Percentiles rank a stretch among this genome's conserved stretches.
These are phyloP conservation scores for Drechmeria coniospora DNA, from an alignment of 2,329 filamentous ascomycete species.

Conservation along the genomic window DNA sequence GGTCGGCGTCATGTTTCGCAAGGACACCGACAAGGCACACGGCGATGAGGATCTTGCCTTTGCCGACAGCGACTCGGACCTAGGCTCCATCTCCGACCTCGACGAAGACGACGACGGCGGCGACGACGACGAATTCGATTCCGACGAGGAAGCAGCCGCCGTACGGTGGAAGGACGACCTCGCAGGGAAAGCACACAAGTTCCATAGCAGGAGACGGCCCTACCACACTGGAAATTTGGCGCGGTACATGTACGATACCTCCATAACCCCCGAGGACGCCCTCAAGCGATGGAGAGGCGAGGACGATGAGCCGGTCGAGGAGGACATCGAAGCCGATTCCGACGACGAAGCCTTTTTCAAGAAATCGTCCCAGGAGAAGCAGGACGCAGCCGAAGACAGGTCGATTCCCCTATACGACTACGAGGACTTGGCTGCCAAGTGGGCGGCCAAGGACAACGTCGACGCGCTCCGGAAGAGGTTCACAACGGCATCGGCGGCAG, in stretches of 20 bases:
- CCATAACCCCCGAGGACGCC: slow-evolving; percentile 59
- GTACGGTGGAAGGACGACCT: slow-evolving; percentile 84
- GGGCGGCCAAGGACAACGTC: slow-evolving; percentile 65
- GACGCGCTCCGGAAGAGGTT: slow-evolving; percentile 63
- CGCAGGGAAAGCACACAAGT: slow-evolving; percentile 52
- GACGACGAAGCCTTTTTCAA: slow-evolving; percentile 51
- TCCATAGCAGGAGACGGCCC: slow-evolving; percentile 54
- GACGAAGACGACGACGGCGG: slow-evolving; percentile 31
- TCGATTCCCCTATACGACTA: slow-evolving; percentile 69
- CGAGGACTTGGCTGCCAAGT: slow-evolving; percentile 66
- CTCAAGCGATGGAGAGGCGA: slow-evolving; percentile 68
- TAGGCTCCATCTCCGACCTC: slow-evolving; percentile 64
- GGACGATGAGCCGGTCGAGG: slow-evolving; percentile 35
- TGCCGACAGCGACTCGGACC: slow-evolving; percentile 91
- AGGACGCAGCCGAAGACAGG: slow-evolving; percentile 66
- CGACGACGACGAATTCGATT: slow-evolving; percentile 38
- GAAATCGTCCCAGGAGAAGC: slow-evolving; percentile 45
- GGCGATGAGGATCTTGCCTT: slow-evolving; percentile 66
- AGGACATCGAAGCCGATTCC: slow-evolving; percentile 40
- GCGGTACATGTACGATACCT: slow-evolving; percentile 75
- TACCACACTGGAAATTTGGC: slow-evolving; percentile 74
- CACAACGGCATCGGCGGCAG: slow-evolving; percentile 46
- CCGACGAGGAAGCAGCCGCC: slow-evolving; percentile 55
- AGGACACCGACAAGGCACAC: slow-evolving; percentile 32
- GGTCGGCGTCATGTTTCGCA: slow-evolving; percentile 45